Base-by-base conservation (phyloP, 179 eudicot genomes). In the Spinacia oleracea region DNA sequence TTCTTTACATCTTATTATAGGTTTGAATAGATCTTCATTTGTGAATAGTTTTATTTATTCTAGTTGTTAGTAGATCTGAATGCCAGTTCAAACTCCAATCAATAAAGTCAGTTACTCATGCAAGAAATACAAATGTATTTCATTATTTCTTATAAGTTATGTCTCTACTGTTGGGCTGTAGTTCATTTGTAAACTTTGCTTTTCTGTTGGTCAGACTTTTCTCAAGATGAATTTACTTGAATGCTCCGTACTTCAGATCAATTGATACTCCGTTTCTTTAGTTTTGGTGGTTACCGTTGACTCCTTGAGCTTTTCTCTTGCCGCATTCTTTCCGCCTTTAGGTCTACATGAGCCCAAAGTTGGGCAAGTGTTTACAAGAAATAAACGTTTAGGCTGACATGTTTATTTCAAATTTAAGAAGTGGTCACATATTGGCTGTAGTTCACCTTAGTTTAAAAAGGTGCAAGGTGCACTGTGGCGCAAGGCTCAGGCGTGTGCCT, bases 21-120 rank as follows among this genome's bases (percentile, higher is more conserved):
- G 15, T 64, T 79, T n/a, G 43, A 27, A 79, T 70, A 59, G 71
- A 31, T 79, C 59, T 50, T 40, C 59, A 65, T 18, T 14, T 83
- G 83, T 79, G 85, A 79, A 75, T 75, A 83, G 79, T 71, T 70
- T 38, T 6, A 38, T 3, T 38, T 4, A 56, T 55, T 71, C 18
- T 65, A 55, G 74, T 72, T 63, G 53, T 65, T 32, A 18, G 51
- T 46, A 32, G 20, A 42, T 53, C 40, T 72, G 40, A 29, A 59
- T 38, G 51, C 34, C 40, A 29, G 60, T 53, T 77, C 45, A 60
- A 60, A 62, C 32, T 71, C 75, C 23, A 60, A 70, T 62, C 48
- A 48, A 80, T 50, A 60, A 38, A 35, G 51, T 70, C 45, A 20
- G 45, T 70, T 60, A 29, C 55, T 20, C 23, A 15, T 76, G 58